Evolutionary conservation across 1,284 basidiomycete species (phyloP).

Genomic region (Leccinum fallax): DNA sequence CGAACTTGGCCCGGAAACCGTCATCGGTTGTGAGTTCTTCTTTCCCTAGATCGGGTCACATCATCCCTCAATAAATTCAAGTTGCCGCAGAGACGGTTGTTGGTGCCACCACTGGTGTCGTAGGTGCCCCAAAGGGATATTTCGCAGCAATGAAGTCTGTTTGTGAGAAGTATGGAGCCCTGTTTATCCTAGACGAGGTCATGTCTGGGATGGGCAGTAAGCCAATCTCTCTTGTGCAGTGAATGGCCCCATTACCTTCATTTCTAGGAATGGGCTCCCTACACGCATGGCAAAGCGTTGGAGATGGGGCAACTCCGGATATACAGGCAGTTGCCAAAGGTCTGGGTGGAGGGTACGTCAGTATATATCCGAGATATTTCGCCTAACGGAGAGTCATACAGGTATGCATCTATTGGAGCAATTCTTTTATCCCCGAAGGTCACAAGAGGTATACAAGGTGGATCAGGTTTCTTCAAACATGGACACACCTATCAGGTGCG

Average conservation of each 20-base stretch:
- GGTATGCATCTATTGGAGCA: slow-evolving; percentile 83
- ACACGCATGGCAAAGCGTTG: slow-evolving; percentile 84
- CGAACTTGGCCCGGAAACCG: slow-evolving; percentile 77
- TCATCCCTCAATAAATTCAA: slow-evolving; percentile 32
- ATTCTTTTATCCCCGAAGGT: slow-evolving; percentile 74
- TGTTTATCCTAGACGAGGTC: slow-evolving; percentile 87
- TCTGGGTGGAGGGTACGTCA: slow-evolving; percentile 75
- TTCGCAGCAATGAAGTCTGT: slow-evolving; percentile 84
- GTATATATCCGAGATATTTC: not conserved
- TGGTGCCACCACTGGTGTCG: slow-evolving; percentile 78
- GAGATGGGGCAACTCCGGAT: slow-evolving; percentile 76
- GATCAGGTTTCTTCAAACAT: slow-evolving; percentile 76
- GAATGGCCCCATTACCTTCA: slow-evolving; percentile 5
- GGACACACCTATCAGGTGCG: slow-evolving; percentile 84
- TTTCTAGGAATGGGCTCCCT: slow-evolving; percentile 75
- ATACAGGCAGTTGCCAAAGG: slow-evolving; percentile 87
- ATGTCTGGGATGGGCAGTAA: slow-evolving; percentile 87
- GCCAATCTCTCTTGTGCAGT: slow-evolving; percentile 27
- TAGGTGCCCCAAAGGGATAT: slow-evolving; percentile 77
- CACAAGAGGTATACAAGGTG: slow-evolving; percentile 64
- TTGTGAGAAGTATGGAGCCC: slow-evolving; percentile 83
- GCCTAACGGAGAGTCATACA: slow-evolving; percentile 31
- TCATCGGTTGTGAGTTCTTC: slow-evolving; percentile 67
- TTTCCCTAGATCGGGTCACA: not conserved
- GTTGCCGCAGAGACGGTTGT: slow-evolving; percentile 85